Evolutionary conservation across 352 stramenopile genomes (phyloP).

Genomic region (Phytophthora aleatoria): DNA sequence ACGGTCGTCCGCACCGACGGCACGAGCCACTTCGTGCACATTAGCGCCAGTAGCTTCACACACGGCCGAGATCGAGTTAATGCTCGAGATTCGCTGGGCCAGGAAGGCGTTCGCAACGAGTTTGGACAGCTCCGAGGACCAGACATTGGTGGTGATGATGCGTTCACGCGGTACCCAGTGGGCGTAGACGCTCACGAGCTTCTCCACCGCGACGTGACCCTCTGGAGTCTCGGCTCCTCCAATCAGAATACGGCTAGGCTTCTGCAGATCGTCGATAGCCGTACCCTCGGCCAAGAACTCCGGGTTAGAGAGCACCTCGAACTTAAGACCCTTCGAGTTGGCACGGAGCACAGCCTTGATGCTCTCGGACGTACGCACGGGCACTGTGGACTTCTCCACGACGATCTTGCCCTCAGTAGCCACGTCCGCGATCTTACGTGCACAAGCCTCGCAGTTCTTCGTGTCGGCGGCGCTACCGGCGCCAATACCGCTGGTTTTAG

Average conservation of each 20-base stretch:
- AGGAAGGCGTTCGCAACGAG: constrained; percentile 99
- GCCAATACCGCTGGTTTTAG: constrained; percentile 97
- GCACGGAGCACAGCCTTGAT: constrained; percentile 95
- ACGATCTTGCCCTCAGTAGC: constrained; percentile 97
- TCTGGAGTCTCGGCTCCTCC: constrained; percentile 94
- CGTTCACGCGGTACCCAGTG: constrained; percentile 95
- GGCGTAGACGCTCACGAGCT: constrained; percentile 96
- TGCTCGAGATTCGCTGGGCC: constrained; percentile 98
- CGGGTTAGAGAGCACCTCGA: constrained; percentile 98
- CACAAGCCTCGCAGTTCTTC: constrained; percentile 99
- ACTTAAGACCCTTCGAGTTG: constrained; percentile 94
- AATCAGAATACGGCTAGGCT: constrained; percentile 97
- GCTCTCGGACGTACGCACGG: constrained; percentile 97
- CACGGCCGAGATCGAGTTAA: constrained; percentile 99
- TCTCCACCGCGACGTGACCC: constrained; percentile 89
- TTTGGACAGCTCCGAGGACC: constrained; percentile 99
- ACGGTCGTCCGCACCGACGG: constrained; percentile 97
- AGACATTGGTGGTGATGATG: constrained; percentile 99
- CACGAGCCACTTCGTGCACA: constrained; percentile 97
- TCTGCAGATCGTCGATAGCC: constrained; percentile 96
- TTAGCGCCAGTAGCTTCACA: constrained; percentile 98
- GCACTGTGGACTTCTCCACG: constrained; percentile 99
- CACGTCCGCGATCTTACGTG: constrained; percentile 97
- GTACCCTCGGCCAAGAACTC: constrained; percentile 99
- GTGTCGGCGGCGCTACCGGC: constrained; percentile 98